A percentile compares a stretch with the other conserved stretches of the same genome.
Conservation (phyloP, 2,329 filamentous ascomycete species). For the Pseudogymnoascus sp. region DNA sequence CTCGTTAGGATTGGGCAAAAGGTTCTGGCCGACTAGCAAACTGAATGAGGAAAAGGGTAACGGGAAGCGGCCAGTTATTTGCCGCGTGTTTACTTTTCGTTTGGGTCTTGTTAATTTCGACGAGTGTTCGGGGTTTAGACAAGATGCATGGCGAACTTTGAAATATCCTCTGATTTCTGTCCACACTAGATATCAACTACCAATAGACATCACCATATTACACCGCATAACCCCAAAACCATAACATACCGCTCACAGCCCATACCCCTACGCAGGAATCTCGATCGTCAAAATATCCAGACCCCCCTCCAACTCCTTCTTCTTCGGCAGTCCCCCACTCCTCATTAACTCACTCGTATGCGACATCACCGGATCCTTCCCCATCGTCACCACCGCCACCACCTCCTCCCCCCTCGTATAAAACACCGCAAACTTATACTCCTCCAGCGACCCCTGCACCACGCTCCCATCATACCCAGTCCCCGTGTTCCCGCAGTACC, state of each 20-base stretch:
- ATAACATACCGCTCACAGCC: not conserved
- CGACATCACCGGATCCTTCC: slow-evolving; percentile 75
- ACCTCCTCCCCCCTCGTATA: slow-evolving; percentile 81
- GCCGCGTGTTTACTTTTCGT: no score
- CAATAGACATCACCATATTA: not conserved
- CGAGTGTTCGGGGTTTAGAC: no score
- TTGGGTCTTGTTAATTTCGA: no score
- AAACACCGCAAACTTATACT: slow-evolving; percentile 80
- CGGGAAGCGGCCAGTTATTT: no score
- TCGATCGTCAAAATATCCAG: slow-evolving; percentile 25
- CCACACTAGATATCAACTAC: not conserved
- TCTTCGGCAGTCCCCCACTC: slow-evolving; percentile 70
- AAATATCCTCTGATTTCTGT: not conserved
- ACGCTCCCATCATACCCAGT: slow-evolving; percentile 82
- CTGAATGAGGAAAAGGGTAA: no score
- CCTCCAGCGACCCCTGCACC: slow-evolving; percentile 65
- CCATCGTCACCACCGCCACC: slow-evolving; percentile 86
- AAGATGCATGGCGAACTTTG: not conserved
- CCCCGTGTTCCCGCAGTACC: slow-evolving; percentile 84
- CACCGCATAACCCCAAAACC: not conserved
- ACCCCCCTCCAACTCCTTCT: slow-evolving; percentile 64
- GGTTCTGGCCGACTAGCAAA: no score
- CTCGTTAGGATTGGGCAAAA: no score
- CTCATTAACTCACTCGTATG: slow-evolving; percentile 83
- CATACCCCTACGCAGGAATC: slow-evolving; percentile 17